These are phyloP conservation scores for Monilinia polystroma DNA, from an alignment of 2,329 filamentous ascomycete species.

Conservation along the genomic window DNA sequence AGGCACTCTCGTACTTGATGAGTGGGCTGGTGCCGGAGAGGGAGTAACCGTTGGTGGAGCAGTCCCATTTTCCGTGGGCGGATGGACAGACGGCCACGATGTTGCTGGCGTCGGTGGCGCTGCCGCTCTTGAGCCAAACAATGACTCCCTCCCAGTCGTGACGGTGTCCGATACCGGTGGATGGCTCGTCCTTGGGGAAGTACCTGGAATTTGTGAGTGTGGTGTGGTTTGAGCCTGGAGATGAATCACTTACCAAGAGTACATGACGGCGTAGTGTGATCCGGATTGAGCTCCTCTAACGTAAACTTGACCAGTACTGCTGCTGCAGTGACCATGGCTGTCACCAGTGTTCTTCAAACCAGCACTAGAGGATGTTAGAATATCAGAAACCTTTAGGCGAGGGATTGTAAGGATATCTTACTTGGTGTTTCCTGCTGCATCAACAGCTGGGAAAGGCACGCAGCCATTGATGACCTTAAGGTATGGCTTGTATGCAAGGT, in stretches of 20 bases:
- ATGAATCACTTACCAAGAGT: constrained; percentile 45
- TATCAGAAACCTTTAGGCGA: neutral
- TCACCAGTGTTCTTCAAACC: constrained; percentile 42
- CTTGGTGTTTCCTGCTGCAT: constrained; percentile 57
- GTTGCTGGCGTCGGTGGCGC: constrained; percentile 39
- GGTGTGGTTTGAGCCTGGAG: constrained; percentile 37
- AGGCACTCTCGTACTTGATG: constrained; percentile 50
- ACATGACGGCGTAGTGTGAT: constrained; percentile 50
- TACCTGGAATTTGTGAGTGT: constrained; percentile 44
- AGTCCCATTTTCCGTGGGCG: constrained; percentile 51
- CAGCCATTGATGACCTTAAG: constrained; percentile 58
- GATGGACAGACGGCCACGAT: constrained; percentile 52
- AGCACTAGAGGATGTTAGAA: constrained; percentile 28
- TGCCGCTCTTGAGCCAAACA: constrained; percentile 48
- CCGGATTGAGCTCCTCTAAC: constrained; percentile 46
- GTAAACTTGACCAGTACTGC: constrained; percentile 52
- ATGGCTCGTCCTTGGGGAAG: constrained; percentile 48
- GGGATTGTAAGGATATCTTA: constrained; percentile 38
- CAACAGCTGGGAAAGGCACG: constrained; percentile 62
- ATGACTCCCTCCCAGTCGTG: constrained; percentile 58
- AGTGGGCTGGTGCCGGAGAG: constrained; percentile 46
- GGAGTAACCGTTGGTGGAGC: constrained; percentile 43
- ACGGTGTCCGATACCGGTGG: constrained; percentile 47
- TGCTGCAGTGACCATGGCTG: constrained; percentile 44
- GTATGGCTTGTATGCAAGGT: constrained; percentile 56